phyloP scores from a whole-genome alignment of 225 moss, liverwort and hornwort genomes.

The Physcomitrium patens region DNA sequence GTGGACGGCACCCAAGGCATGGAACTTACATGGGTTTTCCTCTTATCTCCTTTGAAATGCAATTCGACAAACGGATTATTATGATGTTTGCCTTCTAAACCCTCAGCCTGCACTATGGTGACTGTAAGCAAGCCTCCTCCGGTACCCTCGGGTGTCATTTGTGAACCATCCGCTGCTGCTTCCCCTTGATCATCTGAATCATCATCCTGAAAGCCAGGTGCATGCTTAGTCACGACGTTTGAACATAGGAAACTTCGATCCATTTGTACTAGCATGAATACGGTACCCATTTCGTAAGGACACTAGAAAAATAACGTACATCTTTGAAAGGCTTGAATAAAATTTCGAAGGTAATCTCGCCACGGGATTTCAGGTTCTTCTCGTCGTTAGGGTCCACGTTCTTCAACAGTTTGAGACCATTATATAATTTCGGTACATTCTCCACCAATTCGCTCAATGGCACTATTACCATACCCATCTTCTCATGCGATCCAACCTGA shows the following conservation, averaged over 20 bases:
- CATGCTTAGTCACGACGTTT: neutral
- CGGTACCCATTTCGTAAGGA: neutral
- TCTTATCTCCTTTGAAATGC: slow-evolving; percentile 86
- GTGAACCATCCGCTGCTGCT: slow-evolving; percentile 1
- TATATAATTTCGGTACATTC: slow-evolving; percentile 41
- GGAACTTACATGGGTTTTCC: slow-evolving; percentile 52
- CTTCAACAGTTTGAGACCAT: slow-evolving; percentile 63
- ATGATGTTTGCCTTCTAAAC: slow-evolving; percentile 89
- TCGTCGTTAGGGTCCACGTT: slow-evolving; percentile 77
- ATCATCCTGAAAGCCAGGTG: slow-evolving; percentile 40
- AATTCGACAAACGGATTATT: slow-evolving; percentile 85
- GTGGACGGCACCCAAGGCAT: neutral
- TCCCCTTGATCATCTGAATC: slow-evolving; percentile 35
- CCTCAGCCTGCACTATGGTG: slow-evolving; percentile 77
- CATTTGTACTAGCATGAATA: neutral
- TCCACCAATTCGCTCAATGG: slow-evolving; percentile 60
- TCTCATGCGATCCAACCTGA: slow-evolving; percentile 87
- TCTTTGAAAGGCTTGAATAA: slow-evolving; percentile 87
- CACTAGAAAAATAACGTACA: slow-evolving; percentile 27
- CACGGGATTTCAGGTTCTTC: slow-evolving; percentile 66
- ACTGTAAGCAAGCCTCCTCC: slow-evolving; percentile 77
- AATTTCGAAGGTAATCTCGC: slow-evolving; percentile 71
- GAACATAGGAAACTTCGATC: neutral
- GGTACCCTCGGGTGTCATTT: slow-evolving; percentile 50
- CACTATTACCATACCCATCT: slow-evolving; percentile 73